These are phyloP conservation scores for Vaucheria bursata DNA, from an alignment of 352 stramenopile species.

Conservation along the genomic window DNA sequence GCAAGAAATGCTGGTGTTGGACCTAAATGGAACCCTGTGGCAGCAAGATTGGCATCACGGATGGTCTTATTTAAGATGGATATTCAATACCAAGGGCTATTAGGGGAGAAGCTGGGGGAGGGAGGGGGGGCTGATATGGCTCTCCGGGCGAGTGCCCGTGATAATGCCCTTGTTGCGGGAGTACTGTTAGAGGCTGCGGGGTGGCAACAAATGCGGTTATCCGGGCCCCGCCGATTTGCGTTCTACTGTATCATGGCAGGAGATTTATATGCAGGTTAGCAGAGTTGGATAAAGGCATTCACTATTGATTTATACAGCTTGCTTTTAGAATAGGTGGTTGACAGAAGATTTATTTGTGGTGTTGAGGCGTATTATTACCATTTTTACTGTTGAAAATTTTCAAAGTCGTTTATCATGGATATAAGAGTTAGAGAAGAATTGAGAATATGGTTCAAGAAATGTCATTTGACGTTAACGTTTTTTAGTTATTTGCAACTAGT, in stretches of 20 bases:
- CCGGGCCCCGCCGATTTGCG: conserved; percentile 11
- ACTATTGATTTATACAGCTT: no score
- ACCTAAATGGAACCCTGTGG: not conserved
- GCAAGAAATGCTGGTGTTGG: no score
- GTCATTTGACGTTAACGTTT: no score
- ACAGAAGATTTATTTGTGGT: no score
- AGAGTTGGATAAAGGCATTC: no score
- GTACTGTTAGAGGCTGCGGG: conserved; percentile 39
- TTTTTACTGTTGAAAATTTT: no score
- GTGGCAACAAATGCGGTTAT: conserved; percentile 12
- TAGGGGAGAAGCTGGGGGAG: not conserved
- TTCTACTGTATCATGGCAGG: conserved; percentile 23
- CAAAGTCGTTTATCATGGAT: no score
- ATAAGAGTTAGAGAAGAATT: no score
- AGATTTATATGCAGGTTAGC: conserved; percentile 12
- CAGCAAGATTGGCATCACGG: conserved; percentile 17
- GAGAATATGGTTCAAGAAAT: no score
- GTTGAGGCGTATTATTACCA: no score
- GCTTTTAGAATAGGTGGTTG: no score
- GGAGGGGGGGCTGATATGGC: conserved; percentile 15
- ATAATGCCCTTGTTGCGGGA: conserved; percentile 26
- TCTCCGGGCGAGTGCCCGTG: conserved; percentile 11
- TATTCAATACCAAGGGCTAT: not conserved
- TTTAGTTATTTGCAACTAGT: no score
- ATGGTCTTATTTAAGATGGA: conserved; percentile 17